A percentile compares a stretch with the other conserved stretches of the same genome.
Conservation (phyloP, 768 basidiomycete species). For the Leccinum uliginosum region DNA sequence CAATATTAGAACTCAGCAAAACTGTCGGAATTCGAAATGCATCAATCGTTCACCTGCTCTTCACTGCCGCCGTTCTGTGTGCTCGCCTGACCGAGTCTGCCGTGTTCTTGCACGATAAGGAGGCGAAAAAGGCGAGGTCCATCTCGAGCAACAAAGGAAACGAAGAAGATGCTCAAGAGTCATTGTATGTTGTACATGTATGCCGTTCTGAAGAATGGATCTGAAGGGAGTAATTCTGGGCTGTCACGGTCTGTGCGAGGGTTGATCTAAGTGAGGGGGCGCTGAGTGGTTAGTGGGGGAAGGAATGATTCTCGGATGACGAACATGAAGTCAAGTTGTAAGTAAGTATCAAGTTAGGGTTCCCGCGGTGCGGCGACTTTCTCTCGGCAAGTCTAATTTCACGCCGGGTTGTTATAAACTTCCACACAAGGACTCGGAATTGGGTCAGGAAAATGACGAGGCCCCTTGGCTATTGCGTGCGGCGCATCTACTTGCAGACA, state of each 20-base stretch:
- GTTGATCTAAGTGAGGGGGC: neutral
- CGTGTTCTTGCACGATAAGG: slow-evolving; percentile 65
- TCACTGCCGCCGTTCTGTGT: slow-evolving; percentile 66
- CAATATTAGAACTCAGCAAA: too few species aligned
- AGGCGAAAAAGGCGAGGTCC: slow-evolving; percentile 40
- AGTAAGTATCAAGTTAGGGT: too few species aligned
- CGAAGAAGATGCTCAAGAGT: slow-evolving; percentile 67
- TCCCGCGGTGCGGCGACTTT: too few species aligned
- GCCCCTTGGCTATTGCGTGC: neutral
- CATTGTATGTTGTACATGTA: slow-evolving; percentile 86
- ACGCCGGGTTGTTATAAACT: neutral
- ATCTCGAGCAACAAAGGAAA: slow-evolving; percentile 52
- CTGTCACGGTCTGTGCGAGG: neutral
- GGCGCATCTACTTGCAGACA: neutral
- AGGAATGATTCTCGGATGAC: too few species aligned
- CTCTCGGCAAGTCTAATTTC: neutral
- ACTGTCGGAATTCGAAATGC: too few species aligned
- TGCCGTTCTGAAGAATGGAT: neutral
- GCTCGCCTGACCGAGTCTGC: slow-evolving; percentile 76
- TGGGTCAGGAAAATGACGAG: neutral
- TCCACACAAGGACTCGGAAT: neutral
- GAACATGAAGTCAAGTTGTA: too few species aligned
- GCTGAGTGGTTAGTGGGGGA: too few species aligned
- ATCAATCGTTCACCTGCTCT: slow-evolving; percentile 35
- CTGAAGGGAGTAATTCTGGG: neutral